Base-by-base conservation (phyloP, 228 moss, liverwort and hornwort species). In the Sphagnum magellanicum region DNA sequence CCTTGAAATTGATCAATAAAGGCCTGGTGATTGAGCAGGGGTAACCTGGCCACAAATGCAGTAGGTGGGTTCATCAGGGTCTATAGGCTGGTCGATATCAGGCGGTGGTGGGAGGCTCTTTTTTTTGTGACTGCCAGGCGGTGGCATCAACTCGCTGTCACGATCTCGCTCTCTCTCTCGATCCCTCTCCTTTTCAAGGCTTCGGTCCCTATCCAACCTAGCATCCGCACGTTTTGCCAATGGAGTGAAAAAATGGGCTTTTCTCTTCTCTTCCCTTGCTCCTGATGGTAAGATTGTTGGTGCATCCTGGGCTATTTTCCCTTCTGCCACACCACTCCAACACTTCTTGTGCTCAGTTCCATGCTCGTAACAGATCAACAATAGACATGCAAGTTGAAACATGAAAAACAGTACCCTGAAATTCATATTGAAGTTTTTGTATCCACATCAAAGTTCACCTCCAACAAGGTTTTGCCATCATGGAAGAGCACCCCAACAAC, bases 51-150 rank as follows among this genome's bases (percentile, higher is more conserved):
- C 89, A 86, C 98, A 98, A 71, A 75, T 94, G 84, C 98, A 98
- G 83, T 98, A 98, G 67, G 94, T 98, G 51, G 97, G 91, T 79
- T 98, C 97, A 77, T 98, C 87, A 51, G 95, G 95, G 78, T 96
- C 95, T 65, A 96, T 86, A 70, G 97, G 97, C 86, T 98, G 98
- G 77, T 98, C 98, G 76, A 94, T 77, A 75, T 98, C 97, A 52
- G 90, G 78, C 71, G 90, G 90, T 72, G 90, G 80, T 81, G 98
- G 98, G 67, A 87, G 87, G 66, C 88, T 90, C 80, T 89, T 98
- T 82, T 93, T 97, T 81, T 90, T 93, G 75, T 88, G 88, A 77
- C 85, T 94, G 65, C 98, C 94, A 67, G 98, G 98, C 58, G 94
- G 98, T 67, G 97, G 93, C 93, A 98, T 98, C 84, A 98, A 82